A percentile compares a stretch with the other conserved stretches of the same genome.
Evolutionary conservation across 805 yeast genomes (phyloP).

Genomic region (Ogataea philodendri): DNA sequence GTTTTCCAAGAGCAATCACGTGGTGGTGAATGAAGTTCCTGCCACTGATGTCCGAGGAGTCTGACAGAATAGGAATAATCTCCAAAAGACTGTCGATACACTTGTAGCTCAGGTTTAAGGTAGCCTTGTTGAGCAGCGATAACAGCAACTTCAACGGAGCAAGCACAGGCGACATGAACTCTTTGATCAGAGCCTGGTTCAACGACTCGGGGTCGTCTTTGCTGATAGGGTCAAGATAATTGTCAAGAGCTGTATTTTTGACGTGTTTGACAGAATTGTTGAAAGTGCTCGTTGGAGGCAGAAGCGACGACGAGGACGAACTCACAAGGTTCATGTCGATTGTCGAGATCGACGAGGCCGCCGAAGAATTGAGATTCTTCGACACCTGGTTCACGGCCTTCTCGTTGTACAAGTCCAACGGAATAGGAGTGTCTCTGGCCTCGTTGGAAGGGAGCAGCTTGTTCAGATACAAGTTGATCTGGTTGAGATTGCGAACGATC

Average conservation of each 20-base stretch:
- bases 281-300: constrained; percentile 26
- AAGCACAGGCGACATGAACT: constrained; percentile 44
- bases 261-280: constrained; percentile 6
- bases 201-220: constrained; percentile 39
- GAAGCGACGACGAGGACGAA: constrained; percentile 22
- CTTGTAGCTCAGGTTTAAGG: constrained; percentile 49
- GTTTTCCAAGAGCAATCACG: constrained; percentile 74
- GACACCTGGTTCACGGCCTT: constrained; percentile 2
- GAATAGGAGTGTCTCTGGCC: constrained; percentile 14
- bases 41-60: constrained; percentile 71
- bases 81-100: constrained; percentile 59
- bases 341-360: constrained; percentile 26
- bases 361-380: constrained; percentile 18
- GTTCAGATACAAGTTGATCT: constrained; percentile 51
- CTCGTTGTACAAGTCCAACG: constrained; percentile 21
- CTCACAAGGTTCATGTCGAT: constrained; percentile 20
- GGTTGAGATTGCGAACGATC: constrained; percentile 49
- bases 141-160: constrained; percentile 56
- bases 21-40: constrained; percentile 85
- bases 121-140: constrained; percentile 63
- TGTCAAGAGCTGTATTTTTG: constrained; percentile 22
- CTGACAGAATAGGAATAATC: constrained; percentile 52
- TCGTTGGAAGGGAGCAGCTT: constrained; percentile 45
- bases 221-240: constrained; percentile 25
- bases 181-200: constrained; percentile 41